Conservation (phyloP, 257 asterid species). For the Forsythia suspensa region DNA sequence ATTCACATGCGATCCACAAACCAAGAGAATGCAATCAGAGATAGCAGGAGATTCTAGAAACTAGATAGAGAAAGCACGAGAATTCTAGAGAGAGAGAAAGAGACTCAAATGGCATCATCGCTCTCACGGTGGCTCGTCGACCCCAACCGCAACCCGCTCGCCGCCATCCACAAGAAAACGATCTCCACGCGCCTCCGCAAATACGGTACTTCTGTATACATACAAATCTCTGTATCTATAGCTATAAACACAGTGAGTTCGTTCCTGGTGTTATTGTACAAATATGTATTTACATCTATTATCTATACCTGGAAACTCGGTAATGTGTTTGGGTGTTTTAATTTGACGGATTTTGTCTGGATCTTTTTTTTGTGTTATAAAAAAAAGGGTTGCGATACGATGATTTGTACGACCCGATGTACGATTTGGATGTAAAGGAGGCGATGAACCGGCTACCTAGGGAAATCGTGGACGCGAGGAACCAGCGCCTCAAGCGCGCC, state of each 20-base stretch:
- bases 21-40: not conserved
- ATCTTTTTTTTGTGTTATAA: conserved; percentile 7
- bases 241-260: not conserved
- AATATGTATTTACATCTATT: not conserved
- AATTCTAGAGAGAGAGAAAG: conserved; percentile 1
- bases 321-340: not conserved
- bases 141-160: conserved; percentile 77
- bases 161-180: conserved; percentile 67
- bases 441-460: conserved; percentile 86
- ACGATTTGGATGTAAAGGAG: conserved; percentile 84
- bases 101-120: conserved; percentile 46
- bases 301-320: too few species aligned
- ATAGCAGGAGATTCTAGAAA: not conserved
- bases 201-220: conserved; percentile 41
- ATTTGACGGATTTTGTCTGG: conserved; percentile 5
- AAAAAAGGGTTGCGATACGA: conserved; percentile 77
- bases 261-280: not conserved
- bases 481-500: conserved; percentile 85
- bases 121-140: conserved; percentile 68
- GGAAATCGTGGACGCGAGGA: conserved; percentile 82
- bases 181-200: conserved; percentile 59
- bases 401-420: conserved; percentile 80
- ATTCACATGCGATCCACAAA: not conserved
- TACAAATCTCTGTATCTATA: not conserved
- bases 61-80: conserved; percentile 2